Evolutionary conservation across 2,329 filamentous ascomycete species (phyloP), one percentile per base, ranked within the genome.

Genomic region (Pseudogymnoascus sp.): DNA sequence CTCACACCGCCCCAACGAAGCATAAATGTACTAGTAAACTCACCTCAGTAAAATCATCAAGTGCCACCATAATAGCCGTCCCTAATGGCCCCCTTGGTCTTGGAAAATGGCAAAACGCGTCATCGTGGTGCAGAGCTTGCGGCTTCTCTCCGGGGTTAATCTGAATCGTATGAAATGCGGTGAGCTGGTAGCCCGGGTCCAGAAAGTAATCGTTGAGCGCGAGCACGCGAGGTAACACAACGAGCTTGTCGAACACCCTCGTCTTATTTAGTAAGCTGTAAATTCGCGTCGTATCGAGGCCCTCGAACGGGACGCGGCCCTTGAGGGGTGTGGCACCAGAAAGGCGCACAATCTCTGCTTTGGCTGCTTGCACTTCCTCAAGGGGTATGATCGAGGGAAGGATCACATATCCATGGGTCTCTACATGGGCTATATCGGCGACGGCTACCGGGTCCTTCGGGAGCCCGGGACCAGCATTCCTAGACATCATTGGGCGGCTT

Each of bases 131-230:
- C 41, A 75, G 68, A 15, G 64, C 62, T 64, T 76, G 74, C 14
- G 68, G 63, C 37, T 67, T 68, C 58, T 69, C 70, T 3, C 73
- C 73, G 0, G 73, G 72, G 50, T 71, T 71, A 63, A 76, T 75
- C 58, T 68, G 66, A 39, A 76, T 75, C 6, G 73, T 73, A 64
- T 75, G 74, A 38, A 71, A 71, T 47, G 72, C 72, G 4, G 68
- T 71, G 33, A 76, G 59, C 14, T 72, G 63, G 62, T 74, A 75
- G 22, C 73, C 70, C 6, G 67, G 66, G 61, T 74, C 72, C 57
- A 76, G 64, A 60, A 76, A 76, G 61, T 73, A 76, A 59, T 75
- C 73, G 60, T 75, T 75, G 59, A 76, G 63, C 14, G 73, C 72
- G 59, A 74, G 63, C 2, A 75, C 71, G 15, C 71, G 71, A 8